A percentile compares a stretch with the other conserved stretches of the same genome.
These are phyloP conservation scores for Pseudomassariella vexata DNA, from an alignment of 2,329 filamentous ascomycete species.

Conservation along the genomic window DNA sequence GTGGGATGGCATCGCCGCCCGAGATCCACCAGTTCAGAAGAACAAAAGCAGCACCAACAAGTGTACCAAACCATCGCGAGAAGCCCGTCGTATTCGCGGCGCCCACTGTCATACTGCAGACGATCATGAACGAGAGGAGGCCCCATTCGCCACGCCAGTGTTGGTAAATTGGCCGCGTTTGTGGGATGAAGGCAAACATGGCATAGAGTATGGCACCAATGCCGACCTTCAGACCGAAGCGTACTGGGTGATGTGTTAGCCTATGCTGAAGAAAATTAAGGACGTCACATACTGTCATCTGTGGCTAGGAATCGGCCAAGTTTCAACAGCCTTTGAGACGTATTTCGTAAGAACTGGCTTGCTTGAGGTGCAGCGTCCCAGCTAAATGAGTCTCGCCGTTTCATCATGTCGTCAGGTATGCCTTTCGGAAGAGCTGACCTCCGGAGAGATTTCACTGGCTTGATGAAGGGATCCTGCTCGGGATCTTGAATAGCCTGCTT, in stretches of 20 bases:
- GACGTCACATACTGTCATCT: slow-evolving; percentile 41
- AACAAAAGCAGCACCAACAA: slow-evolving; percentile 72
- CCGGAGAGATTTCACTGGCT: slow-evolving; percentile 39
- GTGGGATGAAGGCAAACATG: slow-evolving; percentile 76
- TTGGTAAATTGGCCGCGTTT: slow-evolving; percentile 73
- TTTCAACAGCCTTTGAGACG: slow-evolving; percentile 40
- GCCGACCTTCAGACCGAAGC: slow-evolving; percentile 89
- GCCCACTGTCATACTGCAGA: slow-evolving; percentile 95
- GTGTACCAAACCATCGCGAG: slow-evolving; percentile 80
- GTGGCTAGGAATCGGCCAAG: slow-evolving; percentile 42
- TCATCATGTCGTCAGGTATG: slow-evolving; percentile 48
- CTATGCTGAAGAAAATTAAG: background rate
- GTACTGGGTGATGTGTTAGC: slow-evolving; percentile 31
- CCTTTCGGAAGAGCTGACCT: slow-evolving; percentile 51
- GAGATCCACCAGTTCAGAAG: slow-evolving; percentile 73
- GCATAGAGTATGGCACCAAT: slow-evolving; percentile 85
- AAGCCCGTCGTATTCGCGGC: slow-evolving; percentile 90
- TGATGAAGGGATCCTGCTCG: slow-evolving; percentile 36
- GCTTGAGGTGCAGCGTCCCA: slow-evolving; percentile 50
- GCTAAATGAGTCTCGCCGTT: slow-evolving; percentile 45
- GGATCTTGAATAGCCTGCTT: slow-evolving; percentile 27
- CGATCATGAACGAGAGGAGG: slow-evolving; percentile 93
- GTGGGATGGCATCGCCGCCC: slow-evolving; percentile 63
- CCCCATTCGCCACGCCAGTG: slow-evolving; percentile 97
- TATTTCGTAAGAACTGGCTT: slow-evolving; percentile 29